Percentiles rank a stretch among this genome's conserved stretches.
phyloP scores from a whole-genome alignment of 176 grass and related monocot genomes.

The Eragrostis curvula region DNA sequence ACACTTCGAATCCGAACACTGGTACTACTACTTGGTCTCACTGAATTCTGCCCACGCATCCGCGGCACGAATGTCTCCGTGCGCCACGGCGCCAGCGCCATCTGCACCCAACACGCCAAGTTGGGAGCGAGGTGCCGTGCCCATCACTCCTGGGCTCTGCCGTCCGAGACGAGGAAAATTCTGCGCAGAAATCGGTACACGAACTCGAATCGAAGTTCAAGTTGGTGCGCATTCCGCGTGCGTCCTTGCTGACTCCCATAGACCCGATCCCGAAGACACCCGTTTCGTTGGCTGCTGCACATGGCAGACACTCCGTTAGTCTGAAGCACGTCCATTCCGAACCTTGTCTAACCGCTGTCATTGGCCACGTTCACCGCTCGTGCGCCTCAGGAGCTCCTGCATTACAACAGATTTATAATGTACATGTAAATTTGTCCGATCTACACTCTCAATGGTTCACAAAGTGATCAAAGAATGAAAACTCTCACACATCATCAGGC shows the following conservation, averaged over 20 bases:
- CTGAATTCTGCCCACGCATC: conserved; percentile 3
- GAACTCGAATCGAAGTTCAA: not conserved
- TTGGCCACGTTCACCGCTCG: not conserved
- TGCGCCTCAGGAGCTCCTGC: not conserved
- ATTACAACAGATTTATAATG: too few relatives aligned
- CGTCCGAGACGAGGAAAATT: conserved; percentile 5
- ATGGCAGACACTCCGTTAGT: conserved; percentile 26
- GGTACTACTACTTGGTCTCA: not conserved
- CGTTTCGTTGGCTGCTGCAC: conserved; percentile 33
- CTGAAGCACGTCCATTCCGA: not conserved
- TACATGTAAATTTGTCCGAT: too few relatives aligned
- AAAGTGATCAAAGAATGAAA: not conserved
- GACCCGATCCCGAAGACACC: conserved; percentile 25
- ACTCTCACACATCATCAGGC: not conserved
- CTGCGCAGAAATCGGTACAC: conserved; percentile 4
- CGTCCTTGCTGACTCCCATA: conserved; percentile 1
- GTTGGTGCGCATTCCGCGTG: not conserved
- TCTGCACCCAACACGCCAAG: not conserved
- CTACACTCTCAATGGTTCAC: too few relatives aligned
- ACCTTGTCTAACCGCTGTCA: not conserved
- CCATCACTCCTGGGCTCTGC: conserved; percentile 29
- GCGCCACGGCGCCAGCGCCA: not conserved
- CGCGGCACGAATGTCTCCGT: conserved; percentile 25
- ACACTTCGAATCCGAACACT: not conserved
- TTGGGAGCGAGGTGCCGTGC: conserved; percentile 33